Conservation (phyloP, 768 basidiomycete species). For the Phaeotremella fagi region DNA sequence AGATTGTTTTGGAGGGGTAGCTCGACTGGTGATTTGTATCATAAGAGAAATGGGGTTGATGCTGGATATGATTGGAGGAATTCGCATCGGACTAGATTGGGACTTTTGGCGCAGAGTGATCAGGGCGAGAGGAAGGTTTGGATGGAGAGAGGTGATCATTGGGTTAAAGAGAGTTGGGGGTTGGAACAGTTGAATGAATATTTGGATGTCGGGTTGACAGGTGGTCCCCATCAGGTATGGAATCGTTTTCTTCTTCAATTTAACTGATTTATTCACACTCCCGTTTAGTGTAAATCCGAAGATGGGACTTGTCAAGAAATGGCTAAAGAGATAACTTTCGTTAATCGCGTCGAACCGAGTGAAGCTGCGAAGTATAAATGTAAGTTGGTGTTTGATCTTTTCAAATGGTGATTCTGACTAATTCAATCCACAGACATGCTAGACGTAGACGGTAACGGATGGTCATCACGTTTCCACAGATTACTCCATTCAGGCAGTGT, state of each 20-base stretch:
- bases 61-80: constrained; percentile 42
- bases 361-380: constrained; percentile 45
- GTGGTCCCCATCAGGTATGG: constrained; percentile 41
- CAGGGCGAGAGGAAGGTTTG: constrained; percentile 41
- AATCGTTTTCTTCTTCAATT: not conserved
- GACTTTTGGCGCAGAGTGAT: constrained; percentile 41
- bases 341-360: constrained; percentile 34
- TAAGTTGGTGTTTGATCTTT: constrained; percentile 14
- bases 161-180: constrained; percentile 37
- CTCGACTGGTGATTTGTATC: constrained; percentile 43
- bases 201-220: constrained; percentile 45
- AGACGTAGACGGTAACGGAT: constrained; percentile 49
- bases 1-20: constrained; percentile 49
- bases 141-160: constrained; percentile 37
- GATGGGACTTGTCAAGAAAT: constrained; percentile 48
- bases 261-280: too few species aligned
- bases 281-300: constrained; percentile 43
- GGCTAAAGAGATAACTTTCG: constrained; percentile 38
- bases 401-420: not conserved
- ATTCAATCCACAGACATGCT: constrained; percentile 30
- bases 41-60: constrained; percentile 30
- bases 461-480: constrained; percentile 47
- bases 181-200: constrained; percentile 36
- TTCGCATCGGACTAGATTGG: constrained; percentile 47
- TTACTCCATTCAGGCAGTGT: constrained; percentile 43